Conservation (phyloP, 495 filamentous ascomycete genomes). For the Neurospora sp. region DNA sequence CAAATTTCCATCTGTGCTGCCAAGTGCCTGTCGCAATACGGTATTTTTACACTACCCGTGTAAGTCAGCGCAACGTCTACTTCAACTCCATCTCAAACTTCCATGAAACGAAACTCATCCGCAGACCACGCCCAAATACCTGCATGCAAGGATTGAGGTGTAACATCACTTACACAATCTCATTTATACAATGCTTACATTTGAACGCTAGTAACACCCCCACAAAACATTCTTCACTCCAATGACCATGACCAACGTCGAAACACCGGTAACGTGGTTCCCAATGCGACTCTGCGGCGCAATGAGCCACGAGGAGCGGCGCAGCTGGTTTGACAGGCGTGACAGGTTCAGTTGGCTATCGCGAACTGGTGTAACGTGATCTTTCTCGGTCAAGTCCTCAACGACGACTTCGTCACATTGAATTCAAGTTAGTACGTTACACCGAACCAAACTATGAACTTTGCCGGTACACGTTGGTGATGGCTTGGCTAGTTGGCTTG, state of each 20-base stretch:
- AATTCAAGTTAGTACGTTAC: background rate
- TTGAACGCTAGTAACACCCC: background rate
- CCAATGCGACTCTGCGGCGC: background rate
- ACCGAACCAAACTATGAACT: background rate
- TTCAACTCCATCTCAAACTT: background rate
- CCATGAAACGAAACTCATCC: background rate
- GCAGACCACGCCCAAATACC: background rate
- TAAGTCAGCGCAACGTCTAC: background rate
- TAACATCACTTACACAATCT: background rate
- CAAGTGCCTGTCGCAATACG: background rate
- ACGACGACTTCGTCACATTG: background rate
- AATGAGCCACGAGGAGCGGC: no score
- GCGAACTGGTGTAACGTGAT: background rate
- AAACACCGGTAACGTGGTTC: background rate
- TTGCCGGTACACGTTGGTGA: background rate
- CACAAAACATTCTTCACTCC: background rate
- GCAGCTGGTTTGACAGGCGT: background rate
- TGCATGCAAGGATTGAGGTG: background rate
- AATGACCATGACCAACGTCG: background rate
- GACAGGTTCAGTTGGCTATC: background rate
- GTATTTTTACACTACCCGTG: background rate
- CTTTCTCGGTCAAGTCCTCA: background rate
- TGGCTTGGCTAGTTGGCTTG: background rate
- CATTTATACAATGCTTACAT: background rate
- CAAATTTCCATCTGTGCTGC: background rate